Evolutionary conservation across 805 yeast species (phyloP).

Genomic region (Kodamaea neixiangensis): DNA sequence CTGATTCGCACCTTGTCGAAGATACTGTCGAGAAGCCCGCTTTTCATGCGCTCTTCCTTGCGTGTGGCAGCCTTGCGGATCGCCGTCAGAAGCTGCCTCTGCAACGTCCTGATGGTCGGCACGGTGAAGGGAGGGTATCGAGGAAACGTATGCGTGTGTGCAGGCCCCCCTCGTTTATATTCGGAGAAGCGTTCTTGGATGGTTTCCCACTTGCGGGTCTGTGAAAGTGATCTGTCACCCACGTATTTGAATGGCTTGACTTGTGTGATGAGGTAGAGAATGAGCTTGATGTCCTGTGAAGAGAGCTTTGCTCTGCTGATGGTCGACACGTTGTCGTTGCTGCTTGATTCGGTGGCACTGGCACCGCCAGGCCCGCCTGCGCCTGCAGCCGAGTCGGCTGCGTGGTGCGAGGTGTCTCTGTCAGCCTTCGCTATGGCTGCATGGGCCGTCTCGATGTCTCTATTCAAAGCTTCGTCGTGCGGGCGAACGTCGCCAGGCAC

Average conservation of each 20-base stretch:
- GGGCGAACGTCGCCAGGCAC: not conserved
- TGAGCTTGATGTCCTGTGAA: slow-evolving; percentile 28
- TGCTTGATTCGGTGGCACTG: not conserved
- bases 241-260: slow-evolving; percentile 40
- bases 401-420: not conserved
- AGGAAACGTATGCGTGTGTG: not conserved
- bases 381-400: not conserved
- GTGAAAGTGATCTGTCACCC: slow-evolving; percentile 34
- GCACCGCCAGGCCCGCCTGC: not conserved
- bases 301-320: slow-evolving; percentile 23
- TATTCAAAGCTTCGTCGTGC: not conserved
- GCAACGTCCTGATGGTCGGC: slow-evolving; percentile 40
- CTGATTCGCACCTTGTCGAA: slow-evolving; percentile 1
- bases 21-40: slow-evolving; percentile 13
- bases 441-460: not conserved
- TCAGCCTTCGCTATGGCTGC: not conserved
- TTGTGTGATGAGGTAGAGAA: slow-evolving; percentile 29
- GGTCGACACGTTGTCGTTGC: slow-evolving; percentile 14
- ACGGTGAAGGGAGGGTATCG: slow-evolving; percentile 16
- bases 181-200: slow-evolving; percentile 29
- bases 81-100: slow-evolving; percentile 36
- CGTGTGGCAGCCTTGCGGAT: slow-evolving; percentile 26
- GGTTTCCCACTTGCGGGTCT: slow-evolving; percentile 38
- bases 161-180: slow-evolving; percentile 13
- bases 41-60: slow-evolving; percentile 3